Evolutionary conservation across 495 filamentous ascomycete species (phyloP), one percentile per base, ranked within the genome.

Genomic region (Venustampulla echinocandica): DNA sequence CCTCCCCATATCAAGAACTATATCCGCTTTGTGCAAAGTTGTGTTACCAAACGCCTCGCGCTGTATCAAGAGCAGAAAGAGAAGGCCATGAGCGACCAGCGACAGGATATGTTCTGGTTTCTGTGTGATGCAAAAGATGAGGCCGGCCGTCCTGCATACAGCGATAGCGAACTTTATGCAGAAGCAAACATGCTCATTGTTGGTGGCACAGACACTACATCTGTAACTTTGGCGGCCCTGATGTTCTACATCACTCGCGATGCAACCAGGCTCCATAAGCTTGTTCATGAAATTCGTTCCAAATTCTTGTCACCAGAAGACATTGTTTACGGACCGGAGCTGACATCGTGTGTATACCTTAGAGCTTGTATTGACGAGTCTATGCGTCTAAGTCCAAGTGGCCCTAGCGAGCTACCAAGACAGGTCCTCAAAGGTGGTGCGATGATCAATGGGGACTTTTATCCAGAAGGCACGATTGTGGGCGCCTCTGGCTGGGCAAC

Each of bases 161-260:
- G 66, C 11, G 79, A 68, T 9, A 70, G 71, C 1, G 80, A 86
- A 51, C 69, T 86, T 4, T 81, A 77, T 77, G 75, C 72, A 27
- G 82, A 86, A 58, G 77, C 79, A 5, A 81, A 82, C 57, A 63
- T 86, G 1, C 69, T 85, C 0, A 73, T 75, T 49, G 70, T 72
- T 23, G 69, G 68, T 42, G 77, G 77, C 24, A 71, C 74, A n/a
- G 80, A 84, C 55, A 84, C 80, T 0, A 80, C 75, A 3, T 73
- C 76, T 7, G 76, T 71, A 4, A 70, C 79, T 15, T 73, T 86
- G 62, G 67, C 74, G 18, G 74, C 71, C 0, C 71, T 74, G 1
- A 59, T 86, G 32, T 85, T 81, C 69, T 81, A 84, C 62, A 70
- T 88, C 17, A 63, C 70, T 13, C 75, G 75, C 44, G 73, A 81